Percentiles rank a stretch among this genome's conserved stretches.
phyloP scores from a whole-genome alignment of 257 asterid species.

The Salvia miltiorrhiza region DNA sequence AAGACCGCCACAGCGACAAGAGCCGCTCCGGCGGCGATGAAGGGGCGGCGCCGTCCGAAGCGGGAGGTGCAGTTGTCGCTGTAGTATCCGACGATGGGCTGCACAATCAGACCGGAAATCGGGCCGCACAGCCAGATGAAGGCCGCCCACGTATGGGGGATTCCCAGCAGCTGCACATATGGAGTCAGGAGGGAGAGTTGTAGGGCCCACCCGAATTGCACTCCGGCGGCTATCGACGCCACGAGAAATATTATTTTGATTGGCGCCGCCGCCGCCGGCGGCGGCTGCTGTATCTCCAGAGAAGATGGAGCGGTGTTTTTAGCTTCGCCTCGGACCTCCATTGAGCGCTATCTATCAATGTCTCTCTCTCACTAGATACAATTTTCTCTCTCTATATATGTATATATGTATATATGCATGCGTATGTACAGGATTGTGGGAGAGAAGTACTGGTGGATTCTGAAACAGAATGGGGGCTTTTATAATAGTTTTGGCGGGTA shows the following conservation, averaged over 20 bases:
- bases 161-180: slow-evolving; percentile 79
- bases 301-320: slow-evolving; percentile 21
- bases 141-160: slow-evolving; percentile 71
- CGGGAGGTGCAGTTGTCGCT: slow-evolving; percentile 72
- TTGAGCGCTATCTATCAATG: background rate
- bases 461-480: slow-evolving; percentile 25
- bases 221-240: slow-evolving; percentile 85
- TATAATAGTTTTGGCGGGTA: slow-evolving; percentile 55
- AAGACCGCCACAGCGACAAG: slow-evolving; percentile 66
- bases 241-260: slow-evolving; percentile 45
- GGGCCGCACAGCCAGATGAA: slow-evolving; percentile 94
- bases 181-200: slow-evolving; percentile 89
- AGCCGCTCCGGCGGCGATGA: slow-evolving; percentile 70
- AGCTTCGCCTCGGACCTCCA: slow-evolving; percentile 24
- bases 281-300: slow-evolving; percentile 22
- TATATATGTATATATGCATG: background rate
- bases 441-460: background rate
- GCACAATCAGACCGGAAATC: slow-evolving; percentile 77
- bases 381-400: background rate
- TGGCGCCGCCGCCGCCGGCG: slow-evolving; percentile 35
- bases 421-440: slow-evolving; percentile 23
- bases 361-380: background rate
- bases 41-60: slow-evolving; percentile 84
- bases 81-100: slow-evolving; percentile 87
- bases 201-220: slow-evolving; percentile 96